Base-by-base conservation (phyloP, 192 early-diverging fungal species). In the Rhizophagus clarus region DNA sequence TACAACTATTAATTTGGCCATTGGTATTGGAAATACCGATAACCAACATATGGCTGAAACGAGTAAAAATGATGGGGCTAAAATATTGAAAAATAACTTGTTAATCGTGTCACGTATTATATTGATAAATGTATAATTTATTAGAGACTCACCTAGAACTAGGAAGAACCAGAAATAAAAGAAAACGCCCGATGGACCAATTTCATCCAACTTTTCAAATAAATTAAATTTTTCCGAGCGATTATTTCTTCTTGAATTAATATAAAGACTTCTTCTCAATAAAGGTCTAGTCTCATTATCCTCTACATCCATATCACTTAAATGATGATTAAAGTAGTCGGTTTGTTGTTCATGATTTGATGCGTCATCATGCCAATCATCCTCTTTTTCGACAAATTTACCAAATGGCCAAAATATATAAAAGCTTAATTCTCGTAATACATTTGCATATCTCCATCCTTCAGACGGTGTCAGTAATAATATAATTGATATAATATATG, bases 381-480 rank as follows among this genome's bases (percentile, higher is more conserved):
- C 76, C 34, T 56, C 34, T 24, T 91, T 89, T 76, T 95, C 95
- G 20, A 98, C 93, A 84, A 95, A 96, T 77, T 95, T 94, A 10
- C 96, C 97, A 90, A 99, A 99, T 10, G 97, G 97, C 95, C 95
- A 97, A 26, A 99, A 85, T n/a, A 98, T 85, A 77, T 99, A 99
- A 68, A 89, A 85, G 37, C 92, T 90, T 0, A 98, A 87, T 69
- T 94, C 96, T 1, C 92, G 76, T 7, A 96, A 80, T 9, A 97
- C 93, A 62, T 89, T 76, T 4, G 88, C 86, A 82, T 92, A 94
- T 37, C 61, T 72, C n/a, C 70, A 81, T 24, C 93, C 92, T 76
- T 86, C 89, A 67, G 79, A 82, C 0, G 91, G 91, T 28, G 88
- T 82, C 0, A 89, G 74, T 11, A 87, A 85, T 42, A 97, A 76